Conservation (phyloP, 192 early-diverging fungal species). For the Chytriomyces sp. region DNA sequence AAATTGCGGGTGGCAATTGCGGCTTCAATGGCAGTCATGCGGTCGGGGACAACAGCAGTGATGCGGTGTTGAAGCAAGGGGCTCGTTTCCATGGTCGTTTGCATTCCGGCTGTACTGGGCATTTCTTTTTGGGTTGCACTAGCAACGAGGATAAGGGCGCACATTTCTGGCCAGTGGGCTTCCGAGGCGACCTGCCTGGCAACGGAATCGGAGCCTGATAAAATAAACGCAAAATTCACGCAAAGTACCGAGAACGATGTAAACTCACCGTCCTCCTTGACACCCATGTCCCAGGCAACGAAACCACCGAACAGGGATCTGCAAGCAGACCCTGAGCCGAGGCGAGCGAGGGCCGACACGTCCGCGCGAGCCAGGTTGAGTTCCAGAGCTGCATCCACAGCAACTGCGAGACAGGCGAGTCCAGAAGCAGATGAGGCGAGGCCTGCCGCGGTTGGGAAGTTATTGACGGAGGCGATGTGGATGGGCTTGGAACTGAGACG, state of each 20-base stretch:
- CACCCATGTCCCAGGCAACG: constrained; percentile 96
- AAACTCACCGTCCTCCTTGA: constrained; percentile 67
- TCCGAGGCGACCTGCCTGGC: constrained; percentile 91
- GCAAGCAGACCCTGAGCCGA: constrained; percentile 97
- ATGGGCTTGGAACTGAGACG: constrained; percentile 67
- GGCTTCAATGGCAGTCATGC: constrained; percentile 87
- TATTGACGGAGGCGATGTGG: constrained; percentile 96
- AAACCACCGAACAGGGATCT: constrained; percentile 97
- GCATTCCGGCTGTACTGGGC: constrained; percentile 95
- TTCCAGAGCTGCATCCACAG: constrained; percentile 54
- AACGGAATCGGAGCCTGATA: constrained; percentile 54
- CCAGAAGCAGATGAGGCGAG: constrained; percentile 96
- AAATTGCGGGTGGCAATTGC: constrained; percentile 87
- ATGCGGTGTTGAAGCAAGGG: constrained; percentile 83
- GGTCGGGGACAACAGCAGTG: constrained; percentile 78
- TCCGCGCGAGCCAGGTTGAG: constrained; percentile 54
- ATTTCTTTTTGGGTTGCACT: constrained; percentile 90
- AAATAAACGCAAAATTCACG: neutral
- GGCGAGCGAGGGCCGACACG: constrained; percentile 86
- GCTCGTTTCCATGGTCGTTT: constrained; percentile 92
- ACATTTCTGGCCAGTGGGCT: constrained; percentile 93
- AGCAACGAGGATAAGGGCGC: constrained; percentile 92
- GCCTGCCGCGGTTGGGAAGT: constrained; percentile 99
- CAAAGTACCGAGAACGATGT: constrained; percentile 36
- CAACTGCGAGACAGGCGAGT: constrained; percentile 89